These are phyloP conservation scores for Yamadazyma triangularis DNA, from an alignment of 1,139 yeast species.

Conservation along the genomic window DNA sequence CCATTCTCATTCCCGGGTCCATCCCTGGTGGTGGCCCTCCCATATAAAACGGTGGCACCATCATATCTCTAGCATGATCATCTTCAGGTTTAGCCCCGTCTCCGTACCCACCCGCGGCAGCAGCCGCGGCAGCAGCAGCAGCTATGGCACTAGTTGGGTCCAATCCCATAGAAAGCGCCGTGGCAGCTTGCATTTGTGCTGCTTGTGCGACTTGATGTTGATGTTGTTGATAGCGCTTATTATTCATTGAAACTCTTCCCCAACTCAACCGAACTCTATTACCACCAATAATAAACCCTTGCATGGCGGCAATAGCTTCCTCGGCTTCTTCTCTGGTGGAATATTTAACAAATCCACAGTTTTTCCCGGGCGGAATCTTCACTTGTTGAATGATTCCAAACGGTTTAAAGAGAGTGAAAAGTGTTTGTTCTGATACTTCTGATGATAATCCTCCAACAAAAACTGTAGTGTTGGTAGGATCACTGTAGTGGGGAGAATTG, in stretches of 20 bases:
- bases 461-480: conserved; percentile 87
- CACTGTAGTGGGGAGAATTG: conserved; percentile 54
- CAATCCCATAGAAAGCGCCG: conserved; percentile 33
- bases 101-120: conserved; percentile 17
- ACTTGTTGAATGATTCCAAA: conserved; percentile 84
- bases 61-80: no score
- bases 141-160: conserved; percentile 19
- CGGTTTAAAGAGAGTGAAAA: conserved; percentile 70
- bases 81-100: no score
- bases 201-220: conserved; percentile 31
- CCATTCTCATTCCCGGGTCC: conserved; percentile 2
- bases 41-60: no score
- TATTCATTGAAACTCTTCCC: conserved; percentile 59
- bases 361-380: conserved; percentile 87
- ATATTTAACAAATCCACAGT: conserved; percentile 90
- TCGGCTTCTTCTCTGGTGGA: conserved; percentile 80
- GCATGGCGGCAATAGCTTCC: conserved; percentile 86
- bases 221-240: conserved; percentile 30
- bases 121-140: conserved; percentile 20
- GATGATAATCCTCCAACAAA: conserved; percentile 86
- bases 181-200: conserved; percentile 33
- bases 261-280: conserved; percentile 82
- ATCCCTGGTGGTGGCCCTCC: conserved; percentile 8
- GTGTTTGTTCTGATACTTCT: conserved; percentile 70
- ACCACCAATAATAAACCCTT: conserved; percentile 86